Conservation (phyloP, 192 early-diverging fungal genomes). For the Podochytrium sp. region DNA sequence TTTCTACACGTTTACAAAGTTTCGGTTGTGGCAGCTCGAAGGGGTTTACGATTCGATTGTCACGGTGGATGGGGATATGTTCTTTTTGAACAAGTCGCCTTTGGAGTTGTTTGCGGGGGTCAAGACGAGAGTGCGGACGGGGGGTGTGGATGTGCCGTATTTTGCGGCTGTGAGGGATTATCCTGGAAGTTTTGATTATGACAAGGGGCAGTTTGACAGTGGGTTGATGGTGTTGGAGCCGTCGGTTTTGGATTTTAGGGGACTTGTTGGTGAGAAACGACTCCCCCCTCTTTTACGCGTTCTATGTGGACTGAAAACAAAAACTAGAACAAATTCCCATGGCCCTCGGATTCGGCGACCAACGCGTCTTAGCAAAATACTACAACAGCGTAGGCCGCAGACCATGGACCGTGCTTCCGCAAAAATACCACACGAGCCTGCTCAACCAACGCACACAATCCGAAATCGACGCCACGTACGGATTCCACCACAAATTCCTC, state of each 20-base stretch:
- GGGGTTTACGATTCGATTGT: neutral
- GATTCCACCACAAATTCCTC: constrained; percentile 13
- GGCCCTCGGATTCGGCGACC: constrained; percentile 8
- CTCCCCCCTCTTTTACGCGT: too few relatives aligned
- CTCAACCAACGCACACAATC: neutral
- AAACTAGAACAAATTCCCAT: too few relatives aligned
- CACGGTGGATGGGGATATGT: neutral
- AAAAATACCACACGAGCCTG: neutral
- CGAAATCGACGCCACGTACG: neutral
- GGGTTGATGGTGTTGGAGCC: constrained; percentile 6
- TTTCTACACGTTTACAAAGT: constrained; percentile 11
- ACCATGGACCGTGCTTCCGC: neutral
- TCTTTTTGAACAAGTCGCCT: neutral
- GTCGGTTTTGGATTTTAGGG: neutral
- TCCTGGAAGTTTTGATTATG: neutral
- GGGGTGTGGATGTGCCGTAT: neutral
- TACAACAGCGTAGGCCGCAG: neutral
- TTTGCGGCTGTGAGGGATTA: neutral
- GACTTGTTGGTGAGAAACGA: neutral
- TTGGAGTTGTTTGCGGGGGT: neutral
- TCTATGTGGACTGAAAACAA: too few relatives aligned
- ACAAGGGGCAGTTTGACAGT: neutral
- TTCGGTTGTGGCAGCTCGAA: constrained; percentile 9
- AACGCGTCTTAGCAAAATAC: neutral
- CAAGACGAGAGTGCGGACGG: neutral